Conservation (phyloP, 2,329 filamentous ascomycete species). For the Stemphylium lycopersici region DNA sequence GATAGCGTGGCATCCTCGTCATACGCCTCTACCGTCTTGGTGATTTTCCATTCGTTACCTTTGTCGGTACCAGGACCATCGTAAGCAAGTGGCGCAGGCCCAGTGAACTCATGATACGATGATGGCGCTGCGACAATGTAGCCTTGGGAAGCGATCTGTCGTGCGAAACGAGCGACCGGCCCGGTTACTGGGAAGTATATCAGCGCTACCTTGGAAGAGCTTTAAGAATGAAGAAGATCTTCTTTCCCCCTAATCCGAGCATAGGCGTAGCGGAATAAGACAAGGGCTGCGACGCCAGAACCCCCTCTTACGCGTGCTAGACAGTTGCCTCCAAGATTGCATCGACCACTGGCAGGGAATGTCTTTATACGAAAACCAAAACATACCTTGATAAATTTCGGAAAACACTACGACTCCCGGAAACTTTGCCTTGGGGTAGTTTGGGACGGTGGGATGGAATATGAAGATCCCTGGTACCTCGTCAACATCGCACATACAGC, state of each 20-base stretch:
- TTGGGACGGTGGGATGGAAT: constrained; percentile 83
- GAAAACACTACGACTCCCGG: constrained; percentile 88
- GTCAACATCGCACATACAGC: neutral
- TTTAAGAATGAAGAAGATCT: no score
- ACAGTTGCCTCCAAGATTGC: no score
- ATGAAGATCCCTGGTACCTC: constrained; percentile 75
- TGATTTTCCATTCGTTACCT: constrained; percentile 85
- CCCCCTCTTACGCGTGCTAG: no score
- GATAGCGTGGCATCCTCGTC: constrained; percentile 64
- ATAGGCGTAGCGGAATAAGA: neutral
- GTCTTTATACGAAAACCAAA: neutral
- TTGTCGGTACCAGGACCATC: constrained; percentile 85
- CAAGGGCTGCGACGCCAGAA: neutral
- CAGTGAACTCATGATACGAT: constrained; percentile 91
- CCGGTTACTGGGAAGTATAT: constrained; percentile 68
- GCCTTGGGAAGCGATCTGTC: constrained; percentile 89
- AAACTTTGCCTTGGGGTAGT: constrained; percentile 88
- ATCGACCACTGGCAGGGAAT: neutral
- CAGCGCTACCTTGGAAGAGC: neutral
- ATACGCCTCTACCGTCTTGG: constrained; percentile 84
- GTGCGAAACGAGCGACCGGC: constrained; percentile 84
- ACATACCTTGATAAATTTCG: constrained; percentile 90
- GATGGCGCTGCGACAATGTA: constrained; percentile 92
- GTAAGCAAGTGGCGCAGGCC: constrained; percentile 82
- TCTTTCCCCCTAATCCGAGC: no score